A percentile compares a stretch with the other conserved stretches of the same genome.
These are phyloP conservation scores for Cladosporium sp. DNA, from an alignment of 2,329 filamentous ascomycete genomes.

Conservation along the genomic window DNA sequence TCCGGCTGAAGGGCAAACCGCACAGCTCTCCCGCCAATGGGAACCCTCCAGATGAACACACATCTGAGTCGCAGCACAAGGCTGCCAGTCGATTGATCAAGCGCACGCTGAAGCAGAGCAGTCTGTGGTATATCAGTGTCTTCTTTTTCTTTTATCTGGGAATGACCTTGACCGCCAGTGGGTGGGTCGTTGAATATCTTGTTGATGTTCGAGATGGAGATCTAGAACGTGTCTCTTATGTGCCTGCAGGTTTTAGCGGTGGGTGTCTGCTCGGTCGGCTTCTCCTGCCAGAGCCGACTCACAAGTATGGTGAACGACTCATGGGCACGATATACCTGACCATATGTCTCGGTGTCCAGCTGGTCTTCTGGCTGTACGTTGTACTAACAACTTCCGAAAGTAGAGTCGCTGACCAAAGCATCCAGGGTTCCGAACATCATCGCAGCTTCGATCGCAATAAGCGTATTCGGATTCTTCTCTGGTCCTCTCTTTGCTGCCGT, in stretches of 20 bases:
- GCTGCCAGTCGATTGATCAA: constrained; percentile 47
- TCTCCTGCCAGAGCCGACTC: constrained; percentile 52
- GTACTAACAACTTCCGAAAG: not conserved
- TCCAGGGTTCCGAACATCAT: constrained; percentile 45
- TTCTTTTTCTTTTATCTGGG: constrained; percentile 68
- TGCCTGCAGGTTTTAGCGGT: constrained; percentile 61
- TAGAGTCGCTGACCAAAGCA: not conserved
- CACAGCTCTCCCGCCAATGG: not conserved
- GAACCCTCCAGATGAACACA: constrained; percentile 25
- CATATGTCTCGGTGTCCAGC: constrained; percentile 55
- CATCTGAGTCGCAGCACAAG: constrained; percentile 18
- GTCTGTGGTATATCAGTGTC: constrained; percentile 59
- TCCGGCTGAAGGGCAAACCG: constrained; percentile 49
- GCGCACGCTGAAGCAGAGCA: constrained; percentile 46
- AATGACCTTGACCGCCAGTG: constrained; percentile 55
- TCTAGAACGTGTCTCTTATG: constrained; percentile 60
- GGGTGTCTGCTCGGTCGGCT: constrained; percentile 55
- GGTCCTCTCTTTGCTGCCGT: constrained; percentile 60
- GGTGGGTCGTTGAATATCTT: constrained; percentile 67
- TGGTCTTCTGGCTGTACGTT: constrained; percentile 55
- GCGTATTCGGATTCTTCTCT: constrained; percentile 58
- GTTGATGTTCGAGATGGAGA: constrained; percentile 60
- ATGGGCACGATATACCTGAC: constrained; percentile 59
- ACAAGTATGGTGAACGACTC: constrained; percentile 55
- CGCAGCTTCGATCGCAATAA: constrained; percentile 55